Evolutionary conservation across 371 early-diverging fungal species (phyloP).

Genomic region (Apophysomyces trapeziformis): DNA sequence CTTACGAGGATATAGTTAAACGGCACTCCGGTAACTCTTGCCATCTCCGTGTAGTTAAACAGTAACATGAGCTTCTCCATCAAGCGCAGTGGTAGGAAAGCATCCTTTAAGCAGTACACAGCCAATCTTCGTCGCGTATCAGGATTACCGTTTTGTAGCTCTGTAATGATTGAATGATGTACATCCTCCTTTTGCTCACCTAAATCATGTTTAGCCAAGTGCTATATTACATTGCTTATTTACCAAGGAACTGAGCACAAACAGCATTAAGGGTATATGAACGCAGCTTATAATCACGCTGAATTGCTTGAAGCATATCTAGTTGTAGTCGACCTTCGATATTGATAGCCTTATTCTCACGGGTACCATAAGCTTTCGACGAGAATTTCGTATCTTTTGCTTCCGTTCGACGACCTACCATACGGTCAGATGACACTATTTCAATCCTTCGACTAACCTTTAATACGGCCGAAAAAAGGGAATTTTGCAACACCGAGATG

Average conservation of each 20-base stretch:
- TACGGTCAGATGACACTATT: neutral
- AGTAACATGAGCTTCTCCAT: constrained; percentile 98
- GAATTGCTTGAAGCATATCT: constrained; percentile 97
- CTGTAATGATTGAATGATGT: constrained; percentile 97
- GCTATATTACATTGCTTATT: constrained; percentile 11
- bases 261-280: constrained; percentile 99
- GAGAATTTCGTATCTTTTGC: constrained; percentile 87
- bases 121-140: constrained; percentile 98
- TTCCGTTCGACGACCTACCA: constrained; percentile 59
- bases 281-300: constrained; percentile 97
- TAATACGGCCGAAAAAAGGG: constrained; percentile 88
- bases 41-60: constrained; percentile 99
- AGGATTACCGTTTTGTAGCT: constrained; percentile 92
- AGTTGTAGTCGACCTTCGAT: constrained; percentile 97
- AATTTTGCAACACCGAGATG: constrained; percentile 79
- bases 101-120: constrained; percentile 99
- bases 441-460: constrained; percentile 31
- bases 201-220: constrained; percentile 20
- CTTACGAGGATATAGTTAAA: constrained; percentile 96
- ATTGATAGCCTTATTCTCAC: constrained; percentile 88
- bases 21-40: constrained; percentile 98
- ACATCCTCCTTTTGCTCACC: constrained; percentile 99
- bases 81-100: constrained; percentile 95
- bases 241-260: constrained; percentile 94
- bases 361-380: constrained; percentile 93